Evolutionary conservation across 148 eudicot species (phyloP), one percentile per base, ranked within the genome.

Genomic region (Chenopodium suecicum): DNA sequence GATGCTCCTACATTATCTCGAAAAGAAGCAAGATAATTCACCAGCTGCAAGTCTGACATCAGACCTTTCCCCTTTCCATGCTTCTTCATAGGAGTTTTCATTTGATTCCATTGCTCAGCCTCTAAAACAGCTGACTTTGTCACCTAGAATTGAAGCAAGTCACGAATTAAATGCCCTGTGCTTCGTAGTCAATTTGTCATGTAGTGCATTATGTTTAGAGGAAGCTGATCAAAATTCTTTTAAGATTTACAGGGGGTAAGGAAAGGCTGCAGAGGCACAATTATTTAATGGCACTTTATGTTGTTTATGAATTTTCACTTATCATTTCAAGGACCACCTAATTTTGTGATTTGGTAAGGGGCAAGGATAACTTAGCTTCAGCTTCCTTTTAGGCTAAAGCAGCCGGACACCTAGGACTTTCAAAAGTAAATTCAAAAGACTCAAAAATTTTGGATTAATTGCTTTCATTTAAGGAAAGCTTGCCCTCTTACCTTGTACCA

Each of bases 51-150:
- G 44, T 66, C 82, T 73, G 93, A 89, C 91, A 96, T 92, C 75
- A 91, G 75, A 78, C 97, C 98, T 89, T 95, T 95, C 52, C 96
- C 98, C 75, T 90, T 87, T 54, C 98, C 98, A 81, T 93, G 98
- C 82, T 87, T 89, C 86, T 73, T 85, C 50, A 77, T 79, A 22
- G 90, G 85, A 84, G 69, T 74, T 85, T 83, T 81, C 17, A 50
- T 80, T 77, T 78, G 62, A 85, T 71, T 76, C 64, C 73, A 74
- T 77, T 63, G 73, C 83, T 87, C 87, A 65, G 78, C 27, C 77
- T 87, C 79, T 65, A 80, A 20, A 56, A 64, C 22, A n/a, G 83
- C 62, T 71, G 89, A 82, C 68, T 77, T 44, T 41, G 87, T 73
- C 78, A 85, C 89, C 94, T 92, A 77, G 44, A 78, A 80, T 74